Conservation (phyloP, 495 filamentous ascomycete species). For the Penicillium salamii region DNA sequence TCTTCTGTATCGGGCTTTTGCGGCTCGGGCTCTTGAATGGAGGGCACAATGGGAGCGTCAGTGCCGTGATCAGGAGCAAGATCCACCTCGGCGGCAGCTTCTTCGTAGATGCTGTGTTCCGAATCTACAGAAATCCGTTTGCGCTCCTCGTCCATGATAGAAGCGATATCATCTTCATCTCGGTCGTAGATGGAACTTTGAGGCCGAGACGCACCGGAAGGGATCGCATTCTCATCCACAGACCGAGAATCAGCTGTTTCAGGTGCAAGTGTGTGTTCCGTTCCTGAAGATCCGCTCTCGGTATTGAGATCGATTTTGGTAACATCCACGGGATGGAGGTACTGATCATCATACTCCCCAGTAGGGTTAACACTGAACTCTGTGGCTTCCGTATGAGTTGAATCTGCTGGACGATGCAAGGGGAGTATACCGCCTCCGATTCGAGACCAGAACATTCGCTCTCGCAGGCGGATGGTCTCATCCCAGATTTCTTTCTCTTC, state of each 20-base stretch:
- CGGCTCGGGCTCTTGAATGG: not conserved
- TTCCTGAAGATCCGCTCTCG: conserved; percentile 2
- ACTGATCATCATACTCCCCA: not conserved
- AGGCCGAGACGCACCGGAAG: not conserved
- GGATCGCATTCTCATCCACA: not conserved
- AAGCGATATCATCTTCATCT: conserved; percentile 9
- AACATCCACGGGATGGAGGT: conserved; percentile 10
- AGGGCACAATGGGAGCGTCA: not conserved
- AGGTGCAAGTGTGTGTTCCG: not conserved
- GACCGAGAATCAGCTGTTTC: not conserved
- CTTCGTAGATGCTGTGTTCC: conserved; percentile 25
- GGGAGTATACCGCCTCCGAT: conserved; percentile 88
- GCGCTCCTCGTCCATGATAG: conserved; percentile 1
- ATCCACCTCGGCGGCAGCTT: conserved; percentile 15
- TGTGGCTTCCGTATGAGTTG: conserved; percentile 1
- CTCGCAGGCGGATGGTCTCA: conserved; percentile 81
- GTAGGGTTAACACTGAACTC: not conserved
- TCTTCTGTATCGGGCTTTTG: not conserved
- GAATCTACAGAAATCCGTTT: conserved; percentile 20
- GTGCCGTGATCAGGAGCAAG: not conserved
- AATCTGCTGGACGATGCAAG: conserved; percentile 26
- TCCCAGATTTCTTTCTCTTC: conserved; percentile 87
- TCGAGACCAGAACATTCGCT: conserved; percentile 94
- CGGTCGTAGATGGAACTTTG: conserved; percentile 7
- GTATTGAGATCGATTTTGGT: not conserved